Conservation (phyloP, 1,284 basidiomycete species). For the Hypsizygus ulmarius region DNA sequence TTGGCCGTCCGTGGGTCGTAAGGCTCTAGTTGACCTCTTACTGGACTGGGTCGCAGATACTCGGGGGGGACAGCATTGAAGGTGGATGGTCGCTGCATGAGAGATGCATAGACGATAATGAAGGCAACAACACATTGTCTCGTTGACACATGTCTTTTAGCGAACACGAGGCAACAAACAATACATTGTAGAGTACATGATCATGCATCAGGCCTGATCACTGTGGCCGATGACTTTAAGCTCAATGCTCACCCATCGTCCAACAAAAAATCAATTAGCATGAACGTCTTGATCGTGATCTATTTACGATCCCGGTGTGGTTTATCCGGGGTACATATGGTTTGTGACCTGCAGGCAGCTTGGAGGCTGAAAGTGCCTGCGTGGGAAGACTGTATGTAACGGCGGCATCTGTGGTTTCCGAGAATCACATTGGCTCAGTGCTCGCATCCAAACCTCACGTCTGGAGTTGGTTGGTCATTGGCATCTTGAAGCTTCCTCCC, state of each 20-base stretch:
- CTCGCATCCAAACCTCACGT: background rate
- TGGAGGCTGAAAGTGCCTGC: background rate
- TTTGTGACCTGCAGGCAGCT: background rate
- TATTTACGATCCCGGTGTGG: too few relatives aligned
- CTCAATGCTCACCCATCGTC: too few relatives aligned
- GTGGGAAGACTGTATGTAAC: too few relatives aligned
- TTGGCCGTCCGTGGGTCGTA: constrained; percentile 49
- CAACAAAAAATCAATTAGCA: too few relatives aligned
- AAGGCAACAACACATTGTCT: constrained; percentile 9
- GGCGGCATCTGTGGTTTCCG: background rate
- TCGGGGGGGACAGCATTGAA: constrained; percentile 39
- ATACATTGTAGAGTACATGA: too few relatives aligned
- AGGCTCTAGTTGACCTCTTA: constrained; percentile 70
- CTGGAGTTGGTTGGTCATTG: background rate
- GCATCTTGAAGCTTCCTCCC: background rate
- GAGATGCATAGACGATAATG: constrained; percentile 1
- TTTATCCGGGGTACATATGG: constrained; percentile 3
- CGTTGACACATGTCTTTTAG: constrained; percentile 13
- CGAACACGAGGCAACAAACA: constrained; percentile 11
- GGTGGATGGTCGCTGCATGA: constrained; percentile 20
- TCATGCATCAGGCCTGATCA: too few relatives aligned
- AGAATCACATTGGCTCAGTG: background rate
- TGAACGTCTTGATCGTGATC: too few relatives aligned
- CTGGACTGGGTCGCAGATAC: constrained; percentile 58
- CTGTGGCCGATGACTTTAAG: too few relatives aligned